Evolutionary conservation across 306 rosid genomes (phyloP).

Genomic region (Fragaria vesca): DNA sequence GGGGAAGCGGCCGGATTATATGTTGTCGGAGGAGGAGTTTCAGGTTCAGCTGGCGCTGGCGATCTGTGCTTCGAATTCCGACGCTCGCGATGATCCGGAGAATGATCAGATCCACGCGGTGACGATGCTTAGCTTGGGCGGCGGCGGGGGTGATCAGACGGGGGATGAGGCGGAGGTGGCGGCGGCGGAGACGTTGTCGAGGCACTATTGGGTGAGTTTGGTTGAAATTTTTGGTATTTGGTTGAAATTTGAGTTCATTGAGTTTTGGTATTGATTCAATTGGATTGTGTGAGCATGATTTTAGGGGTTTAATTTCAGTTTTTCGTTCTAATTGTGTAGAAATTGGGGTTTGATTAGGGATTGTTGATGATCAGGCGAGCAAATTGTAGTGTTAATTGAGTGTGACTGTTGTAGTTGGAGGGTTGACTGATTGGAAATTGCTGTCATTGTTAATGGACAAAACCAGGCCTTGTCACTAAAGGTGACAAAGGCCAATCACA

Average conservation of each 20-base stretch:
- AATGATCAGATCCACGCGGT: slow-evolving; percentile 92
- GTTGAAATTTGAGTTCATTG: slow-evolving; percentile 13
- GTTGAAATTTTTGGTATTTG: background rate
- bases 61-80: slow-evolving; percentile 95
- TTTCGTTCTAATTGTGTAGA: background rate
- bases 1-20: slow-evolving; percentile 56
- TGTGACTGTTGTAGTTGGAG: slow-evolving; percentile 7
- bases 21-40: slow-evolving; percentile 92
- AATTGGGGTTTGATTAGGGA: background rate
- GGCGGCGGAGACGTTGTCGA: slow-evolving; percentile 61
- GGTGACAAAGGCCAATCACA: too few species aligned
- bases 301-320: slow-evolving; percentile 11
- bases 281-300: slow-evolving; percentile 17
- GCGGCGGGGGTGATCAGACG: slow-evolving; percentile 44
- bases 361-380: slow-evolving; percentile 13
- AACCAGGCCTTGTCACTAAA: too few species aligned
- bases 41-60: slow-evolving; percentile 98
- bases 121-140: slow-evolving; percentile 77
- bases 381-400: background rate
- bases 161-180: slow-evolving; percentile 48
- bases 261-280: slow-evolving; percentile 13
- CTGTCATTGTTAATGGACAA: background rate
- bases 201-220: slow-evolving; percentile 95
- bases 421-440: slow-evolving; percentile 11
- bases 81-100: slow-evolving; percentile 75